Evolutionary conservation across 768 basidiomycete species (phyloP), one percentile per base, ranked within the genome.

Genomic region (Mycena galopus): DNA sequence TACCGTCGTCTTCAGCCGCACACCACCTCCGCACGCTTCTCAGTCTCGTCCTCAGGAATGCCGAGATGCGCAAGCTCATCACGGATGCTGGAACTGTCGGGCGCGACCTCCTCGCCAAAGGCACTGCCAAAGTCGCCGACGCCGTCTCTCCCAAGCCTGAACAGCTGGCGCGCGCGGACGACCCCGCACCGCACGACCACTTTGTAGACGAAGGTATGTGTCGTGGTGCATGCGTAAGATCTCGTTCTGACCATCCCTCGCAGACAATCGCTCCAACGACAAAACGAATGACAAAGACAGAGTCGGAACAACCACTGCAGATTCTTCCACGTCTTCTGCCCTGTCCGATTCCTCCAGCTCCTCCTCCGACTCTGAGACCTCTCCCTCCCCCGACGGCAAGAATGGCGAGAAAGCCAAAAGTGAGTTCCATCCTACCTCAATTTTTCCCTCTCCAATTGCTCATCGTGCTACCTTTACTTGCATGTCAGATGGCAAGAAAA

Each of bases 1-100:
- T 4, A 60, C 30, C 19, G 27, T 2, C n/a, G 71, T 11, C 57
- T n/a, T 9, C 72, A 94, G 96, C 96, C 25, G 89, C 94, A 56
- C 88, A 88, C 66, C 95, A 98, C 82, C 89, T 98, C 19, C 94
- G 96, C 74, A 96, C 96, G 0, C 89, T 99, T 57, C 86, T 95
- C 71, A 89, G 90, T 51, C 92, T 98, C 77, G 86, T 98, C 77
- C 86, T 96, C 73, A 97, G 97, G 79, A 99, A 99, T 84, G 93
- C 94, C 0, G 94, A 97, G 83, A 93, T 94, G 33, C 93, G 96
- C 77, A 97, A 98, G 80, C 91, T 98, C 32, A 82, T 97, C 63
- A 88, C 90, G 2, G 95, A 96, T 81, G 91, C 94, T 73, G 88
- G 90, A 12, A 80, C 92, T 69, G 91, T 95, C 59, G 94, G 94